A percentile compares a stretch with the other conserved stretches of the same genome.
Conservation (phyloP, 2,329 filamentous ascomycete species). For the Sporothrix dimorphospora region DNA sequence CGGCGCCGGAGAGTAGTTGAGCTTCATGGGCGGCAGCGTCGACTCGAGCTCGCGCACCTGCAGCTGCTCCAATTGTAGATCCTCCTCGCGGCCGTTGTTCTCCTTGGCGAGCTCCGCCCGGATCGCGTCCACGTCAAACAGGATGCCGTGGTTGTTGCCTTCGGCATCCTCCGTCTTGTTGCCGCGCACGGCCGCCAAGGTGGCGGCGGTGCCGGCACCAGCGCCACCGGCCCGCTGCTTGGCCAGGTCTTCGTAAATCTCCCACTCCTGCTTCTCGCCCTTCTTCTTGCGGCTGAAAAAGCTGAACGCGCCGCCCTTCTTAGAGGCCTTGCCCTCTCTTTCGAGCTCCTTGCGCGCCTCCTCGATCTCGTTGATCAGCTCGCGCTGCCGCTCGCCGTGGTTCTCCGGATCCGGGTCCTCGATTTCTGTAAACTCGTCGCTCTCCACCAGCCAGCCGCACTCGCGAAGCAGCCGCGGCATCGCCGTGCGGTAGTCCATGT, state of each 20-base stretch:
- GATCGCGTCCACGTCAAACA: slow-evolving; percentile 97
- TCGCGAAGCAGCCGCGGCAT: slow-evolving; percentile 88
- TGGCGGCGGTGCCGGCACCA: slow-evolving; percentile 18
- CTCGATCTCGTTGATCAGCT: slow-evolving; percentile 95
- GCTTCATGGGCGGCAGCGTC: slow-evolving; percentile 87
- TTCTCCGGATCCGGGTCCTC: slow-evolving; percentile 97
- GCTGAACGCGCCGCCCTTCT: slow-evolving; percentile 61
- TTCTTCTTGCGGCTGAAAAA: slow-evolving; percentile 85
- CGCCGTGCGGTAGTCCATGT: slow-evolving; percentile 93
- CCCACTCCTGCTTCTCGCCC: slow-evolving; percentile 84
- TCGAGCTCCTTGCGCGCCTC: slow-evolving; percentile 88
- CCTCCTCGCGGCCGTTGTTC: slow-evolving; percentile 45
- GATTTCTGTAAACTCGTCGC: slow-evolving; percentile 93
- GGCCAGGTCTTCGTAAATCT: slow-evolving; percentile 77
- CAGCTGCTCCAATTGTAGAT: slow-evolving; percentile 46
- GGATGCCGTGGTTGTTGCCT: slow-evolving; percentile 63
- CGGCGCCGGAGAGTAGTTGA: slow-evolving; percentile 54
- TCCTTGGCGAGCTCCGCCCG: slow-evolving; percentile 79
- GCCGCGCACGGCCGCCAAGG: slow-evolving; percentile 34
- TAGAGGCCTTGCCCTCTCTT: slow-evolving; percentile 68
- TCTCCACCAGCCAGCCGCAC: slow-evolving; percentile 88
- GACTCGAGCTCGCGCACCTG: slow-evolving; percentile 81
- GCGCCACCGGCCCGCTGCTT: slow-evolving; percentile 20
- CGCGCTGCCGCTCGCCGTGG: slow-evolving; percentile 81
- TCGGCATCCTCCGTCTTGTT: slow-evolving; percentile 54